These are phyloP conservation scores for Pythium sp. DNA, from an alignment of 352 stramenopile genomes.

Conservation along the genomic window DNA sequence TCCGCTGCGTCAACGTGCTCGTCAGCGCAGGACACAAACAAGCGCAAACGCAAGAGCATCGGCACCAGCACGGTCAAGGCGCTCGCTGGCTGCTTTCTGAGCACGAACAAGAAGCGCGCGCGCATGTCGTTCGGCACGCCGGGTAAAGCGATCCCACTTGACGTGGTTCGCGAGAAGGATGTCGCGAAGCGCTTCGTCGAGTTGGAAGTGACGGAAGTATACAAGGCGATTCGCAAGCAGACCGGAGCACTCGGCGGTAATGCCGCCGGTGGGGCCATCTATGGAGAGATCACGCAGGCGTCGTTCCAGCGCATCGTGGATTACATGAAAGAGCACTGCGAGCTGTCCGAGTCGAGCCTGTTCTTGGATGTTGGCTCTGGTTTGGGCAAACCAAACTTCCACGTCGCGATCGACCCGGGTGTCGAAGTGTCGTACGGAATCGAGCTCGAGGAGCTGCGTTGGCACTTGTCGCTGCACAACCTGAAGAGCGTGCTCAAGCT, in stretches of 20 bases:
- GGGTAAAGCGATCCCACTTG: conserved; percentile 71
- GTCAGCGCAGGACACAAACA: conserved; percentile 17
- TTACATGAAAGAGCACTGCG: conserved; percentile 92
- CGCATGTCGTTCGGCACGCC: conserved; percentile 63
- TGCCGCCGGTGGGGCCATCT: conserved; percentile 94
- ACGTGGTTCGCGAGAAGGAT: conserved; percentile 49
- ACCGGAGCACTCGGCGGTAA: conserved; percentile 95
- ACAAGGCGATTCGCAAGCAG: conserved; percentile 92
- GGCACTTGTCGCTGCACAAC: conserved; percentile 93
- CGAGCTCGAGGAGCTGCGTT: conserved; percentile 94
- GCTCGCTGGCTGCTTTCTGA: conserved; percentile 13
- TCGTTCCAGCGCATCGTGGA: conserved; percentile 97
- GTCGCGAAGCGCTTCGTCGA: conserved; percentile 77
- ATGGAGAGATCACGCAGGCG: conserved; percentile 96
- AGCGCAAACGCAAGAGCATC: conserved; percentile 60
- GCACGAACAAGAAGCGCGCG: conserved; percentile 53
- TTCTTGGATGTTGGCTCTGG: conserved; percentile 98
- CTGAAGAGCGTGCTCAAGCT: conserved; percentile 86
- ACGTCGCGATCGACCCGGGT: conserved; percentile 94
- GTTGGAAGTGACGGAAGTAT: conserved; percentile 84
- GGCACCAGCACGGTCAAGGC: conserved; percentile 27
- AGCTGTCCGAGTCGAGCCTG: conserved; percentile 79
- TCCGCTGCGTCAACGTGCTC: not conserved
- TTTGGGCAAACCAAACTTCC: conserved; percentile 97
- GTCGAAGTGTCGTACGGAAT: conserved; percentile 95